Base-by-base conservation (phyloP, 768 basidiomycete genomes). In the Myochromella boudieri region DNA sequence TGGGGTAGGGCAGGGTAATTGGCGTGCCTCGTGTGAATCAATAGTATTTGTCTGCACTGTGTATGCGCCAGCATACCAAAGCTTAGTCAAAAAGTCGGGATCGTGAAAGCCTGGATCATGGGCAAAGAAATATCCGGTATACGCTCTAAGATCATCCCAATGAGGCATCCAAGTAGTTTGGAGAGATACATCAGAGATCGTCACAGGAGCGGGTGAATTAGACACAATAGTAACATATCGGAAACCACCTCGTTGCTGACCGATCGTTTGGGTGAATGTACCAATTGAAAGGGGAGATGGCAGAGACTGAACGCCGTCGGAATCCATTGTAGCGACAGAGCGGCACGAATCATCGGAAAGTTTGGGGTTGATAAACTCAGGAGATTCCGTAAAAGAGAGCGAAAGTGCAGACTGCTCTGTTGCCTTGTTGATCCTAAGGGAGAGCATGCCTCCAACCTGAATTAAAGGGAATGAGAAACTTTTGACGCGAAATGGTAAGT, bases 61-160 rank as follows among this genome's bases (percentile, higher is more conserved):
- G 46, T 78, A 80, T 20, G 77, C 77, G 6, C 77, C 78, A 11
- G 76, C 73, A 53, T 78, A 80, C 77, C 77, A 80, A 20, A 78
- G 52, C 53, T 73, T 78, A 14, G 74, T 77, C 50, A 77, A 48
- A 48, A 77, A 75, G 46, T 72, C 57, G 11, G 63, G 53, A 58
- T 78, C 75, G 27, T 70, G 67, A 44, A 70, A 76, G 2, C 44
- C 60, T 0, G 69, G 66, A 44, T 78, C 74, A 1, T 47, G 45
- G 3, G 75, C 64, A 41, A 60, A 75, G 62, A 78, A 79, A 51
- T 76, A 77, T 1, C 77, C 76, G 7, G 66, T 63, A 50, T 77
- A 79, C 21, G 70, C 68, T 26, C 70, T 52, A 49, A 76, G 53
- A 47, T 76, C 62, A n/a, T 71, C 65, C 57, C 72, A 67, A 46